Conservation (phyloP, 2,329 filamentous ascomycete genomes). For the Colletotrichum tofieldiae region DNA sequence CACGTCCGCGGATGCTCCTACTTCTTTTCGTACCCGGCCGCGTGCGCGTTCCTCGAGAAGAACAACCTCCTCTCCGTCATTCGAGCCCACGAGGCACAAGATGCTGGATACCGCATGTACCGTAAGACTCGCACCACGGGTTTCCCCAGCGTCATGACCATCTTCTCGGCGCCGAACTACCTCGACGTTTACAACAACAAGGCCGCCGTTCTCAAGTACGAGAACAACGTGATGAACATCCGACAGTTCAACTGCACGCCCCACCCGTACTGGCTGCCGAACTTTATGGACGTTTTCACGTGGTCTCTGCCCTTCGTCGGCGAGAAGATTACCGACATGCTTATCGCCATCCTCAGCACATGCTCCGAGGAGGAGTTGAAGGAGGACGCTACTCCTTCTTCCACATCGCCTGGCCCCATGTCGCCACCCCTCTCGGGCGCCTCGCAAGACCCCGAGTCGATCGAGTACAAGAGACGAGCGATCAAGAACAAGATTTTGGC, state of each 20-base stretch:
- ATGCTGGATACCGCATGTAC: slow-evolving; percentile 99
- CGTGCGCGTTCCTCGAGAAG: slow-evolving; percentile 98
- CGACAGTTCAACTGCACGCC: slow-evolving; percentile 99
- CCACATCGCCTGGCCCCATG: slow-evolving; percentile 77
- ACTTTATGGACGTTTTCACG: slow-evolving; percentile 99
- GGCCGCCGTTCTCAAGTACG: slow-evolving; percentile 97
- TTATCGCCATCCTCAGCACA: slow-evolving; percentile 97
- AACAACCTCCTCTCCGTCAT: slow-evolving; percentile 98
- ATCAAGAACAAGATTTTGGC: slow-evolving; percentile 99
- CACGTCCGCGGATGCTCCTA: slow-evolving; percentile 98
- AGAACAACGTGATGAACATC: slow-evolving; percentile 99
- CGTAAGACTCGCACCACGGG: slow-evolving; percentile 97
- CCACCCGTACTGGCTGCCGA: slow-evolving; percentile 98
- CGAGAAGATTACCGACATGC: slow-evolving; percentile 99
- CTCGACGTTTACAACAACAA: slow-evolving; percentile 99
- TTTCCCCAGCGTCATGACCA: slow-evolving; percentile 99
- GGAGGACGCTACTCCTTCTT: slow-evolving; percentile 85
- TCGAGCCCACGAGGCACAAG: slow-evolving; percentile 97
- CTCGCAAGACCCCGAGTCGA: slow-evolving; percentile 82
- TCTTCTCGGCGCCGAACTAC: slow-evolving; percentile 99
- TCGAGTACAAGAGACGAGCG: slow-evolving; percentile 93
- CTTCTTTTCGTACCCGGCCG: slow-evolving; percentile 98
- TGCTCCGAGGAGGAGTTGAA: slow-evolving; percentile 99
- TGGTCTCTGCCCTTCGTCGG: slow-evolving; percentile 99
- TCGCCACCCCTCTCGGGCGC: slow-evolving; percentile 77